Base-by-base conservation (phyloP, 768 basidiomycete species). In the Phylloporus arenicola region DNA sequence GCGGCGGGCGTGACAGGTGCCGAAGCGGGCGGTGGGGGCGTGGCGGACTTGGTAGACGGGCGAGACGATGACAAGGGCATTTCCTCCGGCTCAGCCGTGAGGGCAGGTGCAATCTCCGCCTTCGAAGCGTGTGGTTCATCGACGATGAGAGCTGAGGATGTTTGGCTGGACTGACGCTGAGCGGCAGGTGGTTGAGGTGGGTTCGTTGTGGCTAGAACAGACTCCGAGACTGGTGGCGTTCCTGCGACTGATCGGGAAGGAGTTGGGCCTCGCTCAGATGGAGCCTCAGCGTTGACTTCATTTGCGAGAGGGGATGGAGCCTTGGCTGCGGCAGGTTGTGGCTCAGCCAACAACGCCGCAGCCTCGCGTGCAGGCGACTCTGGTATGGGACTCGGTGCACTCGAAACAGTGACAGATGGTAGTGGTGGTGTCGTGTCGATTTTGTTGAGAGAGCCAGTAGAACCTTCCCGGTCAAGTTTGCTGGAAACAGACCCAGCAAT, bases 321-420 rank as follows among this genome's bases (percentile, higher is more conserved):
- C 33, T 65, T 65, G 20, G 59, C 54, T 13, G 52, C 48, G 9
- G 59, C 49, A 19, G 60, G 56, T 16, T 50, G 51, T 8, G 61
- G 57, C 27, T 69, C 70, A 9, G 68, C 60, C 13, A 66, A 64
- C 27, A 70, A 53, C 3, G 70, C 75, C 13, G 73, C 78, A 9
- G 72, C 76, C 57, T 83, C 82, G 22, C 82, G 75, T 8, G 74
- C 75, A 25, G 85, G 84, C 3, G 83, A 86, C 61, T 88, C 86
- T 1, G 79, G 73, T 51, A 88, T 86, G 3, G 86, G 84, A 53
- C 81, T 83, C 11, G 83, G 82, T 12, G 70, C 61, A 14, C 54
- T 61, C 27, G 56, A 59, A 24, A 59, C 41, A 12, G 59, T 50
- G 14, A 7, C 52, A 4, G 57, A 49, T 13, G 56, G 51, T 39